A percentile compares a stretch with the other conserved stretches of the same genome.
Evolutionary conservation across 176 grass and related monocot genomes (phyloP).

Genomic region (Lolium perenne): DNA sequence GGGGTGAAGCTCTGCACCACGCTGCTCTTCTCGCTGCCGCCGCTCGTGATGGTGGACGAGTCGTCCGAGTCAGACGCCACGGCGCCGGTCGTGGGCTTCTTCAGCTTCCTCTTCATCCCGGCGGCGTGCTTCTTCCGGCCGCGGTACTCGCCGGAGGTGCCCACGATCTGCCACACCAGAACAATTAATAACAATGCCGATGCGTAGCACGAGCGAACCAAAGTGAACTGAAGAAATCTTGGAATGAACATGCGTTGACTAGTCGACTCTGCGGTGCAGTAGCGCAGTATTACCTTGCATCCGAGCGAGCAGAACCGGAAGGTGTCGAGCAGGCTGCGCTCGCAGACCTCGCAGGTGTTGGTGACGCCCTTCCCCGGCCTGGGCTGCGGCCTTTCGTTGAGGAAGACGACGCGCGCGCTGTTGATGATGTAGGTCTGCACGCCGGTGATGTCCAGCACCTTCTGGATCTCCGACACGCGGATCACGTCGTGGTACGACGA

Average conservation of each 20-base stretch:
- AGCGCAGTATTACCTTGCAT: slow-evolving; percentile 60
- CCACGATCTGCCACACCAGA: slow-evolving; percentile 45
- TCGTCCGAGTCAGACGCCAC: slow-evolving; percentile 62
- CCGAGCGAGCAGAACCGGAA: slow-evolving; percentile 99
- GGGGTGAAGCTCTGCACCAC: slow-evolving; percentile 82
- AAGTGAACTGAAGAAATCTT: background rate
- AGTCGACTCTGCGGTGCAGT: background rate
- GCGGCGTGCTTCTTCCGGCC: slow-evolving; percentile 50
- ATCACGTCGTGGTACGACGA: slow-evolving; percentile 99
- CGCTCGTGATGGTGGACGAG: slow-evolving; percentile 63
- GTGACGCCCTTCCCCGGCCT: slow-evolving; percentile 95
- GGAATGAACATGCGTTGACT: background rate
- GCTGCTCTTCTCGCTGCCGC: slow-evolving; percentile 71
- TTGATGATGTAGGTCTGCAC: slow-evolving; percentile 99
- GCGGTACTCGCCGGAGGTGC: slow-evolving; percentile 52
- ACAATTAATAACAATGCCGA: background rate
- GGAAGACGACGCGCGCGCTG: slow-evolving; percentile 95
- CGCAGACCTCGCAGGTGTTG: slow-evolving; percentile 98
- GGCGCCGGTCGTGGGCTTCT: background rate
- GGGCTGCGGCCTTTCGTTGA: slow-evolving; percentile 92
- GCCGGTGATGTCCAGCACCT: slow-evolving; percentile 92
- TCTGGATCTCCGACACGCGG: slow-evolving; percentile 96
- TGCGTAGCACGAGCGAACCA: background rate
- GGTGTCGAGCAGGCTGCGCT: slow-evolving; percentile 91
- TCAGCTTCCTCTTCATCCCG: slow-evolving; percentile 48